Conservation (phyloP, 495 filamentous ascomycete species). For the Aspergillus sparsus region DNA sequence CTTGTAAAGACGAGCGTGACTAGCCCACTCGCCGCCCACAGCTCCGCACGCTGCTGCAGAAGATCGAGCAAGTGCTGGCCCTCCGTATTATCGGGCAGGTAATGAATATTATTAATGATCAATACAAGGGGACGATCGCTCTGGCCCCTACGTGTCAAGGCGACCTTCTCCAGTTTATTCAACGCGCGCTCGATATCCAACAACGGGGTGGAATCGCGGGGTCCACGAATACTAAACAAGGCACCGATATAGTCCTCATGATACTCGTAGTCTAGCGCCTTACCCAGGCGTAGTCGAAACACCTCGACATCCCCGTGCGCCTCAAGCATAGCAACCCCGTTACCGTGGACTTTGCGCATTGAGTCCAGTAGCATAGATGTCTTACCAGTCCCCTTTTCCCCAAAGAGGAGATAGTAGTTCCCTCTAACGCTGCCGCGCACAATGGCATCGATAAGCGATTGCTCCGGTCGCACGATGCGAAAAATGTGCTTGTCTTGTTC, state of each 20-base stretch:
- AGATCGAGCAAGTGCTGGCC: constrained; percentile 90
- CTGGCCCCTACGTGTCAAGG: constrained; percentile 61
- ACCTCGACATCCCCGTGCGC: constrained; percentile 94
- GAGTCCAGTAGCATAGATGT: constrained; percentile 94
- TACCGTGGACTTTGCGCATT: constrained; percentile 86
- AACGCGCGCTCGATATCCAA: constrained; percentile 94
- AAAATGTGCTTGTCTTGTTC: constrained; percentile 3
- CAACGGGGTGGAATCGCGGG: constrained; percentile 86
- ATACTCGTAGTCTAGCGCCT: constrained; percentile 92
- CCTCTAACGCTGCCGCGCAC: constrained; percentile 67
- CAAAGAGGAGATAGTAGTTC: constrained; percentile 88
- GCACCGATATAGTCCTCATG: constrained; percentile 85
- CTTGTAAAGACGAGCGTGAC: constrained; percentile 84
- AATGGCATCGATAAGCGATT: constrained; percentile 74
- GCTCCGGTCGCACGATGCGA: constrained; percentile 51
- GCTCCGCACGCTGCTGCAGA: constrained; percentile 93
- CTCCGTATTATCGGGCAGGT: constrained; percentile 86
- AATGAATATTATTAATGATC: constrained; percentile 87
- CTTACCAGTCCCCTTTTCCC: constrained; percentile 96
- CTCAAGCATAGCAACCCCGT: constrained; percentile 89
- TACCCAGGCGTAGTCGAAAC: constrained; percentile 87
- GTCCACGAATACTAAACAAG: constrained; percentile 93
- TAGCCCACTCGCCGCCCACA: constrained; percentile 88
- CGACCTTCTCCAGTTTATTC: constrained; percentile 97
- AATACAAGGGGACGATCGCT: constrained; percentile 72